Percentiles rank a stretch among this genome's conserved stretches.
phyloP scores from a whole-genome alignment of 1,139 yeast species.

The Wickerhamomyces sp. region DNA sequence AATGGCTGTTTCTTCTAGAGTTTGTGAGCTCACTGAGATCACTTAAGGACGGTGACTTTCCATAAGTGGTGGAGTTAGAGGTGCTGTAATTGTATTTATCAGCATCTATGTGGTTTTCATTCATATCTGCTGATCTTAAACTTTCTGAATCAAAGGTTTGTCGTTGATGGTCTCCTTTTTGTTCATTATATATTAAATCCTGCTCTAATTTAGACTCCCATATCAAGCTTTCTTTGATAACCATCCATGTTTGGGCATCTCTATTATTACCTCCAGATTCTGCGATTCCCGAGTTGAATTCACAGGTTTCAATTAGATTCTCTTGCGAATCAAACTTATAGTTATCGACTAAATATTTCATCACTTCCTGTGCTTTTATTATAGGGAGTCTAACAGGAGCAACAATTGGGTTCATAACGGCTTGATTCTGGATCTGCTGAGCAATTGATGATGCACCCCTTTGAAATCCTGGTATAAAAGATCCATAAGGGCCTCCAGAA shows the following conservation, averaged over 20 bases:
- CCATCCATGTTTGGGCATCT: conserved; percentile 67
- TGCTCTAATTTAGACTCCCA: conserved; percentile 34
- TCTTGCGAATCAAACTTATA: conserved; percentile 23
- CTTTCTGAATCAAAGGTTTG: conserved; percentile 2
- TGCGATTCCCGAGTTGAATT: conserved; percentile 54
- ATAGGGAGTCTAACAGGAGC: conserved; percentile 28
- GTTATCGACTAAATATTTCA: conserved; percentile 27
- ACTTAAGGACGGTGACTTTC: conserved; percentile 22
- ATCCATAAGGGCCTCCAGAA: conserved; percentile 5
- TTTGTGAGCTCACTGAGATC: conserved; percentile 22
- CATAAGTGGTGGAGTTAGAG: conserved; percentile 23
- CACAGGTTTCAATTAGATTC: conserved; percentile 25
- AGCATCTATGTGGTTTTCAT: conserved; percentile 7
- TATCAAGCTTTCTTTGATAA: conserved; percentile 51
- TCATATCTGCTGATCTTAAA: conserved; percentile 2
- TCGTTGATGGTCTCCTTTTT: background rate
- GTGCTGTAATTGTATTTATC: conserved; percentile 22
- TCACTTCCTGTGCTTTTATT: conserved; percentile 20
- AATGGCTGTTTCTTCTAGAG: conserved; percentile 12
- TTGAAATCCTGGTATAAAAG: conserved; percentile 4
- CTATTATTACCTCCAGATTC: conserved; percentile 47
- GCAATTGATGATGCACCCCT: conserved; percentile 8
- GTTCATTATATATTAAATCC: conserved; percentile 9
- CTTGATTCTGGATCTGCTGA: conserved; percentile 4
- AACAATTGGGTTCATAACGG: conserved; percentile 17